Evolutionary conservation across 2,329 filamentous ascomycete genomes (phyloP).

Genomic region (Fusarium annulatum): DNA sequence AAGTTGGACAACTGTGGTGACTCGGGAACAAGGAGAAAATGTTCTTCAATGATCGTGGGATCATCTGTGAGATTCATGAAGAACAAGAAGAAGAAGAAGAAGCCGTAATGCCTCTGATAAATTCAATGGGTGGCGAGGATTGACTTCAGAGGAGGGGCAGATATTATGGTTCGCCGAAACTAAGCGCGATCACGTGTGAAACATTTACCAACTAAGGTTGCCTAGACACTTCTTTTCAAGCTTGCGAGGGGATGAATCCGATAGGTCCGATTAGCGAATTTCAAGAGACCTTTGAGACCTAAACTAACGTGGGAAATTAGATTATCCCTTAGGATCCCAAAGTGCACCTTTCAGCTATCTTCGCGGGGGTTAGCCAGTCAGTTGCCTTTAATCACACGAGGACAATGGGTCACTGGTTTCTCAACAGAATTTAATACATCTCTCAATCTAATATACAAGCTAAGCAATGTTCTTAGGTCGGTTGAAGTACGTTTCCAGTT

Average conservation of each 20-base stretch:
- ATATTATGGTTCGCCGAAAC: not conserved
- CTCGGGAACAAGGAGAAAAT: not conserved
- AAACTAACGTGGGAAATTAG: not conserved
- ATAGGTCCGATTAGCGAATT: not conserved
- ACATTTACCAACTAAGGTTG: not conserved
- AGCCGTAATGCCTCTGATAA: too few species aligned
- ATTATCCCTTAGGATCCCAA: not conserved
- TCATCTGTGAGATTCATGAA: too few species aligned
- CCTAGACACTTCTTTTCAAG: too few species aligned
- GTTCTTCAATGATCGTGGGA: not conserved
- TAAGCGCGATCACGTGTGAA: not conserved
- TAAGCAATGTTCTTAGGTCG: not conserved
- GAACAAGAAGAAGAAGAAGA: too few species aligned
- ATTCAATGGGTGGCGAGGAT: not conserved
- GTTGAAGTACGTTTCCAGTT: not conserved
- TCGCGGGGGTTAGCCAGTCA: too few species aligned
- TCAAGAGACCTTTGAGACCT: not conserved
- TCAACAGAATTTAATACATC: too few species aligned
- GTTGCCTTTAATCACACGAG: too few species aligned
- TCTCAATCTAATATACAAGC: not conserved
- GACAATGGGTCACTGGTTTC: too few species aligned
- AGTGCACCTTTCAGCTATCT: too few species aligned
- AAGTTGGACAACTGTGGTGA: not conserved
- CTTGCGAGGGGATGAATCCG: not conserved
- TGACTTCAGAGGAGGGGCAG: not conserved